Conservation (phyloP, 2,329 filamentous ascomycete genomes). For the Thielaviopsis punctulata region DNA sequence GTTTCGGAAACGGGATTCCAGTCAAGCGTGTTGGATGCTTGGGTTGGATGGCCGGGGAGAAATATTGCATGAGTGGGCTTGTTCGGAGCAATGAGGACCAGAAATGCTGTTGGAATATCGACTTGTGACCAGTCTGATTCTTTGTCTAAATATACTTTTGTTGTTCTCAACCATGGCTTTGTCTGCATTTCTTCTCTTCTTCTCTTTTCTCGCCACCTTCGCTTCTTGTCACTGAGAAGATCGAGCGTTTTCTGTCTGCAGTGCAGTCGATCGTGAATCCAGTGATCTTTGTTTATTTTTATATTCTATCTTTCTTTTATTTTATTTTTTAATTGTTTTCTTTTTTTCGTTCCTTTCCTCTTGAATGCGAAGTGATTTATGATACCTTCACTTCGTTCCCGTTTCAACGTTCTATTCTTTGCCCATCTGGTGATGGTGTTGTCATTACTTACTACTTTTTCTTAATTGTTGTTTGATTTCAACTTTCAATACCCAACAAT, state of each 20-base stretch:
- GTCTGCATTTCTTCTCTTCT: background rate
- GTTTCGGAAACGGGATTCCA: constrained; percentile 7
- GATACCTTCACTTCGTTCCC: background rate
- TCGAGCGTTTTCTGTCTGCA: background rate
- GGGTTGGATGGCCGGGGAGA: background rate
- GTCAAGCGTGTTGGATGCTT: background rate
- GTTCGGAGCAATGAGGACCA: background rate
- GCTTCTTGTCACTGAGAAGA: background rate
- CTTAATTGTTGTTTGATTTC: background rate
- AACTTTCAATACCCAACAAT: background rate
- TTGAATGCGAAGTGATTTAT: too few species aligned
- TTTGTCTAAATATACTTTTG: background rate
- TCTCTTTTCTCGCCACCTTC: background rate
- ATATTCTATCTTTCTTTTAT: background rate
- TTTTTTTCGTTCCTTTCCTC: background rate
- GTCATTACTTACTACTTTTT: background rate
- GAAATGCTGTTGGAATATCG: background rate
- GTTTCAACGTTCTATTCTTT: background rate
- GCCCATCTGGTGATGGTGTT: background rate
- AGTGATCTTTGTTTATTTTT: background rate
- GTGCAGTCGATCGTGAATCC: background rate
- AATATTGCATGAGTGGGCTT: background rate
- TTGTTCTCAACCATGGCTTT: background rate
- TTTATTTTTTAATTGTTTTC: background rate
- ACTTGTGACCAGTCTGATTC: background rate